Conservation (phyloP, 257 asterid species). For the Striga asiatica region DNA sequence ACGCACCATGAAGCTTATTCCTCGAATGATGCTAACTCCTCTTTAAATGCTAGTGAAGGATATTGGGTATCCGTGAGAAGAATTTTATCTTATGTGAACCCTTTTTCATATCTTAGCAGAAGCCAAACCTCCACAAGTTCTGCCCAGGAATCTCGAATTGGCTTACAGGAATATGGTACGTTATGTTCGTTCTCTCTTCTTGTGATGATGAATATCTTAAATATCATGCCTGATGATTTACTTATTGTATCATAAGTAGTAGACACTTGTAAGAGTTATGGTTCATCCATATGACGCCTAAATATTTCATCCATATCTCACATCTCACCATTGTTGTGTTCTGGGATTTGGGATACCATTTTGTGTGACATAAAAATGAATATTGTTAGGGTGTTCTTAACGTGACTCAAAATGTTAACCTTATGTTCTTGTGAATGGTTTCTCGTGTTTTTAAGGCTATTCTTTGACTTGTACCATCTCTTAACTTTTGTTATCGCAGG, state of each 20-base stretch:
- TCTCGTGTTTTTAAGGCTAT: neutral
- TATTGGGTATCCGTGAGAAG: constrained; percentile 58
- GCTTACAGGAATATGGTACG: constrained; percentile 52
- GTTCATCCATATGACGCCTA: neutral
- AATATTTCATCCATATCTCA: too few relatives aligned
- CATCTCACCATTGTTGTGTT: neutral
- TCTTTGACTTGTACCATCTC: neutral
- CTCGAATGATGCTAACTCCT: constrained; percentile 27
- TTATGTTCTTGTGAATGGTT: neutral
- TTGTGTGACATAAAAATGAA: neutral
- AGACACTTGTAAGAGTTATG: neutral
- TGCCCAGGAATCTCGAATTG: constrained; percentile 38
- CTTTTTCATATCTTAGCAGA: constrained; percentile 61
- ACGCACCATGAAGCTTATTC: constrained; percentile 23
- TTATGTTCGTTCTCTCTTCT: constrained; percentile 10
- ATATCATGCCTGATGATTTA: neutral
- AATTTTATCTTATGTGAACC: constrained; percentile 59
- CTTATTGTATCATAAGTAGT: neutral
- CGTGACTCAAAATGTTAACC: neutral
- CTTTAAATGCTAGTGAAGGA: constrained; percentile 53
- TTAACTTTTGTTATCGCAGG: constrained; percentile 28
- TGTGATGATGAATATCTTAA: constrained; percentile 1
- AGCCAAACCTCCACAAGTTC: constrained; percentile 29
- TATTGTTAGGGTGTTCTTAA: neutral
- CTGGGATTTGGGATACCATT: neutral